Evolutionary conservation across 495 filamentous ascomycete genomes (phyloP).

Genomic region (Aspergillus baeticus): DNA sequence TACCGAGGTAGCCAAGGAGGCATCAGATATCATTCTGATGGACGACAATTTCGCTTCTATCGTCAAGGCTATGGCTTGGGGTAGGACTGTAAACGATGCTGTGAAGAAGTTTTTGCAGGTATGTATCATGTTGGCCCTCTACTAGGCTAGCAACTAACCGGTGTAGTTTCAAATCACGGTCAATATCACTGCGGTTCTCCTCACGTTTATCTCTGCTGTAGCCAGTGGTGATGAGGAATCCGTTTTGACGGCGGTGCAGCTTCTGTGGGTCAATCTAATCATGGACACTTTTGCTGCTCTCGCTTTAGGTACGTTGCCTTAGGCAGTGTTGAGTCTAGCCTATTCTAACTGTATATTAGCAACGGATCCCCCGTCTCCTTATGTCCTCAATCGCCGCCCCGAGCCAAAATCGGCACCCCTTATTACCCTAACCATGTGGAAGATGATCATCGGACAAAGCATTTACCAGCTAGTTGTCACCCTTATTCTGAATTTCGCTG

Average conservation of each 20-base stretch:
- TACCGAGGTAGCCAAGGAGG: constrained; percentile 90
- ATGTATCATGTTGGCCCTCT: background rate
- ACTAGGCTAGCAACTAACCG: constrained; percentile 3
- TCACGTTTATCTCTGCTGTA: constrained; percentile 81
- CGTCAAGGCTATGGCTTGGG: constrained; percentile 85
- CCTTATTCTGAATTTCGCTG: constrained; percentile 74
- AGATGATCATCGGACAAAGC: constrained; percentile 87
- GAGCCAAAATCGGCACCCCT: constrained; percentile 75
- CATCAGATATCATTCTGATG: constrained; percentile 91
- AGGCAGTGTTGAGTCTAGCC: too few species aligned
- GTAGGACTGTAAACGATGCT: constrained; percentile 82
- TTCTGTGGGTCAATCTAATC: constrained; percentile 90
- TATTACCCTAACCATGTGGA: constrained; percentile 84
- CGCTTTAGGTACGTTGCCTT: constrained; percentile 52
- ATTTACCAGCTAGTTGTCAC: constrained; percentile 82
- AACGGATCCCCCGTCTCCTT: constrained; percentile 73
- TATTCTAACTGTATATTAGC: constrained; percentile 40
- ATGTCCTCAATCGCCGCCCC: constrained; percentile 70
- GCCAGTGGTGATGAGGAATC: constrained; percentile 62
- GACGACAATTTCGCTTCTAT: constrained; percentile 93
- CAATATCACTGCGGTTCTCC: constrained; percentile 84
- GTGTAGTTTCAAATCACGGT: constrained; percentile 83
- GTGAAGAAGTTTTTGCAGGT: constrained; percentile 89
- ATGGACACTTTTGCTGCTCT: constrained; percentile 97
- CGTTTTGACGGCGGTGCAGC: constrained; percentile 79